A percentile compares a stretch with the other conserved stretches of the same genome.
phyloP scores from a whole-genome alignment of 495 filamentous ascomycete species.

The Diplogelasinospora grovesii region DNA sequence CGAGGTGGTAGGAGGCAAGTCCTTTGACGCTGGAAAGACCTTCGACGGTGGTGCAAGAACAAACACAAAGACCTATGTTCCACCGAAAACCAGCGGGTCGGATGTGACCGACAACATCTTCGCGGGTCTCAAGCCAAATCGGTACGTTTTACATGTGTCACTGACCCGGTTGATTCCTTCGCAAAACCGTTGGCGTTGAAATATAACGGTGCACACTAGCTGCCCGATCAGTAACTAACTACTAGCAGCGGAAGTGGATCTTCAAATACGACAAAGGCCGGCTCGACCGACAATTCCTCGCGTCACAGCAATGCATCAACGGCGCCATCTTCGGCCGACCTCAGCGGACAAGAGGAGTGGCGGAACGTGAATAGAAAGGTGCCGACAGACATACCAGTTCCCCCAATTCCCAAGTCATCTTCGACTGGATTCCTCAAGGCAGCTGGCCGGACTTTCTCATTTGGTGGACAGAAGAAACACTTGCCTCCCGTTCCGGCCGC shows the following conservation, averaged over 20 bases:
- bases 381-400: conserved; percentile 49
- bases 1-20: conserved; percentile 30
- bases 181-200: no score
- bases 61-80: conserved; percentile 14
- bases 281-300: conserved; percentile 58
- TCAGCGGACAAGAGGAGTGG: conserved; percentile 49
- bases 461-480: conserved; percentile 50
- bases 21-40: conserved; percentile 37
- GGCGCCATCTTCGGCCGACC: conserved; percentile 63
- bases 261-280: conserved; percentile 56
- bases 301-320: conserved; percentile 69
- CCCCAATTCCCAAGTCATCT: conserved; percentile 47
- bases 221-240: conserved; percentile 19
- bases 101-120: conserved; percentile 50
- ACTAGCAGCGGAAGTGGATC: conserved; percentile 53
- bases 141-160: conserved; percentile 33
- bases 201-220: no score
- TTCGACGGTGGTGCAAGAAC: no score
- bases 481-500: conserved; percentile 38
- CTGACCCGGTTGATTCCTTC: no score
- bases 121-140: conserved; percentile 45
- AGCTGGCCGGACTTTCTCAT: conserved; percentile 70
- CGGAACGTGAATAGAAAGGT: conserved; percentile 42
- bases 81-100: conserved; percentile 16
- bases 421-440: conserved; percentile 49